These are phyloP conservation scores for Podospora australis DNA, from an alignment of 495 filamentous ascomycete genomes.

Conservation along the genomic window DNA sequence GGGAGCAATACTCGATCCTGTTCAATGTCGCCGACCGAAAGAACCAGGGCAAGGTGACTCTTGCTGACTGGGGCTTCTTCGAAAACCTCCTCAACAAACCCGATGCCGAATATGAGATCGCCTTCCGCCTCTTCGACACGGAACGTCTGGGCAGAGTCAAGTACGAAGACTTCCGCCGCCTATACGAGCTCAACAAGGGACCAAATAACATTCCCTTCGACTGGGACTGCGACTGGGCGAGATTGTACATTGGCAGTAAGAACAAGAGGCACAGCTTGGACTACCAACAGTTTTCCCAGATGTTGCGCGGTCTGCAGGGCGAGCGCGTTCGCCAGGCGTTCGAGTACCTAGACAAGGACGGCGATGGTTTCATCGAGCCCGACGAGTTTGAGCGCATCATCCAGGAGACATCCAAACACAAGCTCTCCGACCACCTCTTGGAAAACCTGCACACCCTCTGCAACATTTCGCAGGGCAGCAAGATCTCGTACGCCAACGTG, in stretches of 20 bases:
- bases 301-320: constrained; percentile 92
- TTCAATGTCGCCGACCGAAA: constrained; percentile 83
- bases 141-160: constrained; percentile 76
- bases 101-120: constrained; percentile 98
- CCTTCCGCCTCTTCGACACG: constrained; percentile 89
- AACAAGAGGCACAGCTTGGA: constrained; percentile 83
- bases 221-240: constrained; percentile 97
- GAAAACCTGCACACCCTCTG: constrained; percentile 88
- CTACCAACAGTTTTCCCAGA: constrained; percentile 96
- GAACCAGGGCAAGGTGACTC: constrained; percentile 59
- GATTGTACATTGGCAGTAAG: constrained; percentile 81
- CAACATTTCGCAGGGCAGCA: constrained; percentile 86
- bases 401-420: constrained; percentile 85
- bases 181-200: constrained; percentile 79
- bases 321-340: constrained; percentile 95
- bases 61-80: constrained; percentile 87
- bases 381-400: constrained; percentile 97
- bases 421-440: constrained; percentile 94
- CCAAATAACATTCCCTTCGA: constrained; percentile 81
- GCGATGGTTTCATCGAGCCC: constrained; percentile 95
- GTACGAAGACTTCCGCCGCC: constrained; percentile 73
- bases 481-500: constrained; percentile 95
- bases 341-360: constrained; percentile 81
- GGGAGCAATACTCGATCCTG: constrained; percentile 88
- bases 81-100: constrained; percentile 90